phyloP scores from a whole-genome alignment of 2,329 filamentous ascomycete species.

The Hirsutella minnesotensis region DNA sequence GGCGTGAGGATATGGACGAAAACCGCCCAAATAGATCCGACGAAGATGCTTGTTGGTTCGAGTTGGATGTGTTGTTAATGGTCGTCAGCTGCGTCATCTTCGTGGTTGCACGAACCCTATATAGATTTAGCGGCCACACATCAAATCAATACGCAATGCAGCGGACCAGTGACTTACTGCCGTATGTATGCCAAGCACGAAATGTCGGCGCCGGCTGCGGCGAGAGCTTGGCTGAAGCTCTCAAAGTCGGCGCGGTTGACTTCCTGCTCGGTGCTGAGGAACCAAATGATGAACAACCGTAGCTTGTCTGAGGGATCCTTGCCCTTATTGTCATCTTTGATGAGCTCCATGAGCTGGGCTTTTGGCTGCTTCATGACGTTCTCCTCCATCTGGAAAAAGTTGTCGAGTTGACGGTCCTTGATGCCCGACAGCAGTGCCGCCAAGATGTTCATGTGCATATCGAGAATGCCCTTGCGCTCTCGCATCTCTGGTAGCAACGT shows the following conservation, averaged over 20 bases:
- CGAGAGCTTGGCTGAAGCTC: conserved; percentile 75
- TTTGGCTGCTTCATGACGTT: conserved; percentile 86
- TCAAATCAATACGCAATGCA: neutral
- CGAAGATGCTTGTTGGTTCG: conserved; percentile 47
- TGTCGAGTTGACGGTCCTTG: conserved; percentile 89
- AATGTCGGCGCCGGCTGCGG: conserved; percentile 62
- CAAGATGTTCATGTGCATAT: conserved; percentile 99
- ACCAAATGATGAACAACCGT: conserved; percentile 93
- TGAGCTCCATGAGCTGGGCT: conserved; percentile 73
- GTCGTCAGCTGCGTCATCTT: conserved; percentile 98
- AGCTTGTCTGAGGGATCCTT: conserved; percentile 80
- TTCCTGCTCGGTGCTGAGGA: conserved; percentile 84
- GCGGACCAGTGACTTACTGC: conserved; percentile 43
- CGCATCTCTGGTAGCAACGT: conserved; percentile 82
- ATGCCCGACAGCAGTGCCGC: conserved; percentile 68
- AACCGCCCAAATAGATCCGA: conserved; percentile 87
- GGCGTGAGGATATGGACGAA: conserved; percentile 77
- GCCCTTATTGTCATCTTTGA: conserved; percentile 73
- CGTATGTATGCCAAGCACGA: conserved; percentile 75
- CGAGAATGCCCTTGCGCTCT: conserved; percentile 82
- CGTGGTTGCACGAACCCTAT: conserved; percentile 78
- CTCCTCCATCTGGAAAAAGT: conserved; percentile 92
- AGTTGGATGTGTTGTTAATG: conserved; percentile 53
- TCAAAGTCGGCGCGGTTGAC: conserved; percentile 72
- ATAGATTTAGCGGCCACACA: conserved; percentile 9